Evolutionary conservation across 805 yeast species (phyloP).

Genomic region (Cyberlindnera mississippiensis): DNA sequence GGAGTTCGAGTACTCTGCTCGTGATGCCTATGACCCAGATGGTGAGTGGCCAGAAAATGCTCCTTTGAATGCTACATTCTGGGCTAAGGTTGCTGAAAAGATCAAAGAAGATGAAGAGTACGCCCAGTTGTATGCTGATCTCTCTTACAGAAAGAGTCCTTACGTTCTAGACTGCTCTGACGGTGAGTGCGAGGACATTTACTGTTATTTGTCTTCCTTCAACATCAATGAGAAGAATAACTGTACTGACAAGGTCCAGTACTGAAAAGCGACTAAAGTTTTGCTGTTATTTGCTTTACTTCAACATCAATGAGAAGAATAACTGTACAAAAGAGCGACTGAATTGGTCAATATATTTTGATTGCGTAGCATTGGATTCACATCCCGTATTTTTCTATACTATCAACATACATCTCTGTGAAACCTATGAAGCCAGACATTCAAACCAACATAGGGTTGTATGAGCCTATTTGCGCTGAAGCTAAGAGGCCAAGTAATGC

Average conservation of each 20-base stretch:
- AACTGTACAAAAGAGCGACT: constrained; percentile 18
- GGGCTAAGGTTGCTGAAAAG: constrained; percentile 42
- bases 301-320: constrained; percentile 18
- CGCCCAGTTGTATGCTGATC: constrained; percentile 47
- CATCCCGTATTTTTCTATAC: too few species aligned
- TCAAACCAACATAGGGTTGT: too few species aligned
- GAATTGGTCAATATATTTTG: too few species aligned
- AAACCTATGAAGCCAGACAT: too few species aligned
- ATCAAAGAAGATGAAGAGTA: constrained; percentile 38
- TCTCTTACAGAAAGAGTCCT: constrained; percentile 53
- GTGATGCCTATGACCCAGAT: constrained; percentile 50
- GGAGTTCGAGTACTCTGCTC: constrained; percentile 61
- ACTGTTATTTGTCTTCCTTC: constrained; percentile 23
- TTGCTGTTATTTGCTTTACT: constrained; percentile 21
- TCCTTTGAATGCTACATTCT: constrained; percentile 65
- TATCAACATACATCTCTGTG: too few species aligned
- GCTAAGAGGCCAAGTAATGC: too few species aligned
- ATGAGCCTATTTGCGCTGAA: too few species aligned
- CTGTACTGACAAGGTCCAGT: constrained; percentile 13
- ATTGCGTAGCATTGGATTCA: too few species aligned
- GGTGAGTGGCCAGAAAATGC: constrained; percentile 52
- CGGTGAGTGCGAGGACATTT: constrained; percentile 20
- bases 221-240: constrained; percentile 18
- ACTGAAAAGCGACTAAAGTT: too few species aligned
- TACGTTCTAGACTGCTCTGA: constrained; percentile 44